Conservation (phyloP, 2,329 filamentous ascomycete species). For the Leptosphaerulina australis region DNA sequence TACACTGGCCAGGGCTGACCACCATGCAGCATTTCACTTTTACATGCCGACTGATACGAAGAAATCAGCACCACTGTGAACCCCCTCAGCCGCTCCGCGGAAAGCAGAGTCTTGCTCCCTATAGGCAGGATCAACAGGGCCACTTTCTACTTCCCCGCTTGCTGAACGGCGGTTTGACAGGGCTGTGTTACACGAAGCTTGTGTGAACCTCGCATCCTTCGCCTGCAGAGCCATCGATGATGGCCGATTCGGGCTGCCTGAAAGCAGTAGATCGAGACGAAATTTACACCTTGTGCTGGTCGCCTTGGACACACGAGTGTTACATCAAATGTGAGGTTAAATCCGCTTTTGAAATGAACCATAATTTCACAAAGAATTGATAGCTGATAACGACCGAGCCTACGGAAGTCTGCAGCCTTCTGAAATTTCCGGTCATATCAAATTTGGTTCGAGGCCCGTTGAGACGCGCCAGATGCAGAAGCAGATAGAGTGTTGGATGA, state of each 20-base stretch:
- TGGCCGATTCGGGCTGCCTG: not conserved
- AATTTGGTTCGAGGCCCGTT: not conserved
- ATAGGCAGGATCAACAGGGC: conserved; percentile 4
- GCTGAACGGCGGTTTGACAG: not conserved
- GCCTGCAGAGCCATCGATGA: not conserved
- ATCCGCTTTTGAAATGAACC: not conserved
- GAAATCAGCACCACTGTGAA: not conserved
- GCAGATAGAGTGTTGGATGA: no score
- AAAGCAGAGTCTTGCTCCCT: not conserved
- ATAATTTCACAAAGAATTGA: not conserved
- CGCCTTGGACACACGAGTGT: not conserved
- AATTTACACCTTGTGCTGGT: not conserved
- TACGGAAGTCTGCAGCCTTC: not conserved
- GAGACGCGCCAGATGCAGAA: not conserved
- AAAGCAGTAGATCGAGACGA: not conserved
- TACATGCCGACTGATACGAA: not conserved
- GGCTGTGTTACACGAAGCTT: no score
- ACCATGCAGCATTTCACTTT: conserved; percentile 10
- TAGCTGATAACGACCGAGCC: no score
- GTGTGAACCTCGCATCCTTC: conserved; percentile 1
- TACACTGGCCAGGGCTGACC: not conserved
- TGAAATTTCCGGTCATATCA: not conserved
- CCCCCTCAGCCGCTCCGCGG: conserved; percentile 3
- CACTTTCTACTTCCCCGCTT: conserved; percentile 5
- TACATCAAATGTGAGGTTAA: not conserved